A percentile compares a stretch with the other conserved stretches of the same genome.
Evolutionary conservation across 2,329 filamentous ascomycete species (phyloP).

Genomic region (Pseudophaeomoniella oleicola): DNA sequence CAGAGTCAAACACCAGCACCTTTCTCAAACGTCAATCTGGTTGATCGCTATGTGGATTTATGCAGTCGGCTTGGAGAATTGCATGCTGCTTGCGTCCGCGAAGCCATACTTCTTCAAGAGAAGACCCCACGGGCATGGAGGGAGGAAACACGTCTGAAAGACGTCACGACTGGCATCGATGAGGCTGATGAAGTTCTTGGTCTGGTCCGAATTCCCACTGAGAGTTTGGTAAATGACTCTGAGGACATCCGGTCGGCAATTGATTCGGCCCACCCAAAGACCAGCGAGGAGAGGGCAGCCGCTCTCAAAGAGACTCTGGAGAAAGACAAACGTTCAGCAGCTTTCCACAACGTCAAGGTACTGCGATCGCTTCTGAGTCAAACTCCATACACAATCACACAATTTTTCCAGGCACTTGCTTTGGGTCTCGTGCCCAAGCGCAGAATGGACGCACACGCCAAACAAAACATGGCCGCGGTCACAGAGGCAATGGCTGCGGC

Average conservation of each 20-base stretch:
- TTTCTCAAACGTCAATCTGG: conserved; percentile 66
- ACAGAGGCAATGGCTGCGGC: conserved; percentile 58
- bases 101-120: conserved; percentile 58
- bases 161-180: conserved; percentile 21
- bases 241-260: not conserved
- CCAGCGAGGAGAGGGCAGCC: conserved; percentile 9
- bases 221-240: conserved; percentile 5
- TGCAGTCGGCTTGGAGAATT: conserved; percentile 63
- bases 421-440: conserved; percentile 66
- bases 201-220: conserved; percentile 3
- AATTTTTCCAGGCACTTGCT: conserved; percentile 73
- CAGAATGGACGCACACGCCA: conserved; percentile 49
- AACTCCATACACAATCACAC: conserved; percentile 64
- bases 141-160: conserved; percentile 27
- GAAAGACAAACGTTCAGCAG: conserved; percentile 20
- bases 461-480: conserved; percentile 46
- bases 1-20: conserved; percentile 44
- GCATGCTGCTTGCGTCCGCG: conserved; percentile 66
- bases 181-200: conserved; percentile 24
- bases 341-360: conserved; percentile 63
- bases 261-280: conserved; percentile 4
- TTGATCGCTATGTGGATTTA: conserved; percentile 66
- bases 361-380: conserved; percentile 65
- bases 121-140: conserved; percentile 55
- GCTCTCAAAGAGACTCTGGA: conserved; percentile 15